Percentiles rank a stretch among this genome's conserved stretches.
Conservation (phyloP, 441 rosid species). For the Euphorbia celastroides region DNA sequence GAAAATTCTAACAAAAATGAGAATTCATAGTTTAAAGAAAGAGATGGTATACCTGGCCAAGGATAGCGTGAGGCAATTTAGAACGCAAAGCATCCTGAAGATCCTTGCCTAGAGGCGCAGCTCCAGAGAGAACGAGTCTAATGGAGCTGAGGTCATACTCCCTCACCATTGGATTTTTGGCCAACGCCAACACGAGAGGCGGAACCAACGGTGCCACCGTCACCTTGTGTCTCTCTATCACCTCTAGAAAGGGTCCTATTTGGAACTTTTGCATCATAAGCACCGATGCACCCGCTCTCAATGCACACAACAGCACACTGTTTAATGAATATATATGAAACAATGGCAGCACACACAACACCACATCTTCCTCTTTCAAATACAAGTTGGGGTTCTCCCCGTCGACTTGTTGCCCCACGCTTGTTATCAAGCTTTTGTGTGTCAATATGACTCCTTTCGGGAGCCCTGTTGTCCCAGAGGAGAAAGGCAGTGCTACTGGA, state of each 20-base stretch:
- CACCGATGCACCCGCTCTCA: conserved; percentile 68
- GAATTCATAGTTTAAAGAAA: not conserved
- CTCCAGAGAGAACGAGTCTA: conserved; percentile 78
- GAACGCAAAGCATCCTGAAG: conserved; percentile 59
- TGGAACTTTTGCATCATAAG: conserved; percentile 85
- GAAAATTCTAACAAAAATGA: too few species aligned
- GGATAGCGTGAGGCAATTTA: conserved; percentile 64
- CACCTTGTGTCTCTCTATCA: conserved; percentile 60
- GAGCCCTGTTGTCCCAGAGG: conserved; percentile 88
- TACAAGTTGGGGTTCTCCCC: conserved; percentile 82
- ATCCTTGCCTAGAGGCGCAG: conserved; percentile 93
- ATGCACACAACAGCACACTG: conserved; percentile 60
- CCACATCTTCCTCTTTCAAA: conserved; percentile 47
- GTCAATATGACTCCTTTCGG: conserved; percentile 85
- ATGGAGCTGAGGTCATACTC: conserved; percentile 61
- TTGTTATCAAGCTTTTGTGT: conserved; percentile 69
- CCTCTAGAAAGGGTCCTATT: conserved; percentile 56
- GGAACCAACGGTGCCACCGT: conserved; percentile 86
- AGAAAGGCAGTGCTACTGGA: conserved; percentile 70
- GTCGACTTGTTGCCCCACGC: conserved; percentile 90
- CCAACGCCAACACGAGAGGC: conserved; percentile 72
- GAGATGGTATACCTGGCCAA: conserved; percentile 59
- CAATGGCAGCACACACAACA: conserved; percentile 74
- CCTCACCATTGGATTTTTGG: conserved; percentile 66
- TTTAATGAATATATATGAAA: conserved; percentile 78